phyloP scores from a whole-genome alignment of 768 basidiomycete genomes.

The Crassisporium funariophilum region DNA sequence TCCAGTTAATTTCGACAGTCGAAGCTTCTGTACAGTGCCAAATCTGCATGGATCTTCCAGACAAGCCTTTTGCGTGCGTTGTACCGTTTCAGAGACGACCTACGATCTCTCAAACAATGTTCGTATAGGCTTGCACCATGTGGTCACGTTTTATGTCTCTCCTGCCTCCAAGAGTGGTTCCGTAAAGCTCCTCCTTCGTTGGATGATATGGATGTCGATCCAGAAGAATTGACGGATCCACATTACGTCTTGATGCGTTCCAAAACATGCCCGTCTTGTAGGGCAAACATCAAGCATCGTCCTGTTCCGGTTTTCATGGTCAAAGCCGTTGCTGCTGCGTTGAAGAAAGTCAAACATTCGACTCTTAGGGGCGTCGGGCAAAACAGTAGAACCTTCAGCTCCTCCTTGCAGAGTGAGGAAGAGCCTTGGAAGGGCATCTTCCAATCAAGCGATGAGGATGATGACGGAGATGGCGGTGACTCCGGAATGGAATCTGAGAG shows the following conservation, averaged over 20 bases:
- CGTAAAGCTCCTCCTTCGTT: slow-evolving; percentile 59
- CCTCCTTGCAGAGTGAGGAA: slow-evolving; percentile 30
- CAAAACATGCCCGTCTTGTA: slow-evolving; percentile 77
- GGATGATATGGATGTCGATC: slow-evolving; percentile 41
- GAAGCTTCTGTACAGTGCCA: slow-evolving; percentile 70
- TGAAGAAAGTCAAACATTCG: slow-evolving; percentile 45
- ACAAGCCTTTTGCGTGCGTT: slow-evolving; percentile 68
- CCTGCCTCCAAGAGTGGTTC: slow-evolving; percentile 80
- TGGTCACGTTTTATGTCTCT: slow-evolving; percentile 75
- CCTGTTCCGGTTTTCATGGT: slow-evolving; percentile 73
- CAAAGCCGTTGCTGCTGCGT: slow-evolving; percentile 54
- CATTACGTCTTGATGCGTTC: slow-evolving; percentile 55
- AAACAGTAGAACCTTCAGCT: too few species aligned
- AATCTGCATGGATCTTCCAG: slow-evolving; percentile 73
- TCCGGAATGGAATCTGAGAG: slow-evolving; percentile 13
- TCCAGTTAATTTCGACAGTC: slow-evolving; percentile 54
- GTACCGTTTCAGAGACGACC: background rate
- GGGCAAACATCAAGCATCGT: slow-evolving; percentile 53
- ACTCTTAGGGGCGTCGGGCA: slow-evolving; percentile 19
- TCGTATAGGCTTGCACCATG: slow-evolving; percentile 66
- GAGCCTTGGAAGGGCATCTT: slow-evolving; percentile 80
- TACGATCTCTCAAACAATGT: background rate
- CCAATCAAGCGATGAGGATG: slow-evolving; percentile 44
- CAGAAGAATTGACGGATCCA: slow-evolving; percentile 38
- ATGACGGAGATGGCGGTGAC: slow-evolving; percentile 34